Evolutionary conservation across 2,329 filamentous ascomycete genomes (phyloP), one percentile per base, ranked within the genome.

Genomic region (Penicillium sp.): DNA sequence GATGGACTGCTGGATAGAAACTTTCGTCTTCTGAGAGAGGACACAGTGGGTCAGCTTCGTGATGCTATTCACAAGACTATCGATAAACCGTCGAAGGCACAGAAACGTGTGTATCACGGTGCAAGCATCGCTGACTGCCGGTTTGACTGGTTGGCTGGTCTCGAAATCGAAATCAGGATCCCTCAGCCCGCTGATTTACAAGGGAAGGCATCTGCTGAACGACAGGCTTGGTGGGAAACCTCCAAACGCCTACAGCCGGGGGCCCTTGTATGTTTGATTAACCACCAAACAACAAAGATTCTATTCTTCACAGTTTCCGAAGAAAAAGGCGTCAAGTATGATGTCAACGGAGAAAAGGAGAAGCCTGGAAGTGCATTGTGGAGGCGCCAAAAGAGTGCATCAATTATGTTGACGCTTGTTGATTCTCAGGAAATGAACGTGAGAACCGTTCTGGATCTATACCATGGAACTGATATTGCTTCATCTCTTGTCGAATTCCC

Each of bases 401-500:
- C 66, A 7, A 62, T 75, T 5, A 47, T 61, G 6, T 55, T 74
- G 46, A 56, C 62, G 49, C 27, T 72, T 27, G 67, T 69, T 14
- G 68, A 67, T 12, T 63, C 60, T 55, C 56, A 11, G 55, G 68
- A 15, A 64, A 73, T 4, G 47, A 63, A 54, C 15, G 49, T 48
- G 33, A 54, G 53, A 31, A 60, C 58, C 45, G 59, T 66, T 31
- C 57, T 67, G 11, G 57, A 62, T 18, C 63, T 58, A 33, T 47
- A 54, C 46, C 50, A 23, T 22, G 45, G n/a, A 41, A 26, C 20
- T 7, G 18, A 14, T 7, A 6, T 33, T 8, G 8, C 44, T 1
- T 49, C 72, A 4, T 64, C 66, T 3, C 73, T 88, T 1, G 76
- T 88, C 1, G 85, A 88, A 58, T 87, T 88, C 53, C 85, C 85